A percentile compares a stretch with the other conserved stretches of the same genome.
Evolutionary conservation across 805 yeast genomes (phyloP).

Genomic region (Kazachstania kunashirensis): DNA sequence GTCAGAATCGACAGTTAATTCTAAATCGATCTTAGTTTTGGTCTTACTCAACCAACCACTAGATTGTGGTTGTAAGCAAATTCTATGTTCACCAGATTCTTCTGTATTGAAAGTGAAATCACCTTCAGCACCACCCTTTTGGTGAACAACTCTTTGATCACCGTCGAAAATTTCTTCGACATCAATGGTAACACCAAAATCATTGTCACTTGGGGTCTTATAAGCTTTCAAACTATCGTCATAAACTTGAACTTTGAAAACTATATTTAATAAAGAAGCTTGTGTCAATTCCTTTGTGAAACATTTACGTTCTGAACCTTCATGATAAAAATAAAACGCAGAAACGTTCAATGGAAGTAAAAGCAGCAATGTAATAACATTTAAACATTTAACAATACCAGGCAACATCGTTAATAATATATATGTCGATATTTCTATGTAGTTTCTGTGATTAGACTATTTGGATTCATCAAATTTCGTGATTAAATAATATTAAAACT

Average conservation of each 20-base stretch:
- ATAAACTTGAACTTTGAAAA: constrained; percentile 38
- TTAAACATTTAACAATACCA: too few species aligned
- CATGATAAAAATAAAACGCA: constrained; percentile 43
- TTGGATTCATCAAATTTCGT: too few species aligned
- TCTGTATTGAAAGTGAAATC: constrained; percentile 65
- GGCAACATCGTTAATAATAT: too few species aligned
- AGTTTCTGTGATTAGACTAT: too few species aligned
- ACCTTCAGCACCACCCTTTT: constrained; percentile 54
- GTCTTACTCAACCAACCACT: constrained; percentile 56
- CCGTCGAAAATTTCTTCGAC: constrained; percentile 66
- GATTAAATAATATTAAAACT: too few species aligned
- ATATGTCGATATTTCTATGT: too few species aligned
- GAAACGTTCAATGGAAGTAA: constrained; percentile 21
- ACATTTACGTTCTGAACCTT: constrained; percentile 44
- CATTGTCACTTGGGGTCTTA: constrained; percentile 29
- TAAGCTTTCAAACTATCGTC: constrained; percentile 32
- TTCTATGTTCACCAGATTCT: constrained; percentile 71
- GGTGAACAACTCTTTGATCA: constrained; percentile 65
- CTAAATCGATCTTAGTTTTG: constrained; percentile 49
- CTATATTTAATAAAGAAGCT: constrained; percentile 41
- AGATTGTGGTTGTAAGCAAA: constrained; percentile 48
- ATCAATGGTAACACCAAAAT: constrained; percentile 32
- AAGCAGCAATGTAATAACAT: neutral
- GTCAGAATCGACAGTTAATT: constrained; percentile 59
- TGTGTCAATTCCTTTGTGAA: constrained; percentile 46